A percentile compares a stretch with the other conserved stretches of the same genome.
phyloP scores from a whole-genome alignment of 2,329 filamentous ascomycete species.

The Rutstroemia sp. region DNA sequence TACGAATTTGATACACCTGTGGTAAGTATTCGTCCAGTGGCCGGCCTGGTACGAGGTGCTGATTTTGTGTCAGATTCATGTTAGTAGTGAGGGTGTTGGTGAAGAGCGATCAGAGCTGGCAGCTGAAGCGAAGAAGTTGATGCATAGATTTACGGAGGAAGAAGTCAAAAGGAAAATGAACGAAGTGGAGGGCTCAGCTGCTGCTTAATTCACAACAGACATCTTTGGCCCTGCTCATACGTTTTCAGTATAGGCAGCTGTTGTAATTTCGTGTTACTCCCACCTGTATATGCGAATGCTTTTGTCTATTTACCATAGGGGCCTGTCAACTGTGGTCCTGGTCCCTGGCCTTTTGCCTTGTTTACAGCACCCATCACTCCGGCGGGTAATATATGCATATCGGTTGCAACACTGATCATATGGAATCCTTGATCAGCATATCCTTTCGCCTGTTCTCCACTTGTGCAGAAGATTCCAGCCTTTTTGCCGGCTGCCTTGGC shows the following conservation, averaged over 20 bases:
- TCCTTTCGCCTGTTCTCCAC: slow-evolving; percentile 46
- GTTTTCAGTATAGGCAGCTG: not conserved
- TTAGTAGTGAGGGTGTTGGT: slow-evolving; percentile 43
- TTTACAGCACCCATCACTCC: slow-evolving; percentile 40
- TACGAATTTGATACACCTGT: slow-evolving; percentile 82
- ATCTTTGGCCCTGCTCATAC: not conserved
- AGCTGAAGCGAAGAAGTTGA: slow-evolving; percentile 54
- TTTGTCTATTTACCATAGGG: slow-evolving; percentile 24
- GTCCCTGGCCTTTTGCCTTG: slow-evolving; percentile 36
- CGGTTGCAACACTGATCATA: slow-evolving; percentile 53
- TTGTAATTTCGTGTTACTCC: not conserved
- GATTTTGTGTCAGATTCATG: slow-evolving; percentile 38
- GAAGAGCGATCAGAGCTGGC: slow-evolving; percentile 39
- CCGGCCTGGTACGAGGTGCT: not conserved
- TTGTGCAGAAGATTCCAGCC: slow-evolving; percentile 51
- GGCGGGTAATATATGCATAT: slow-evolving; percentile 44
- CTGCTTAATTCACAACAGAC: not conserved
- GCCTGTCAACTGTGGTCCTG: slow-evolving; percentile 21
- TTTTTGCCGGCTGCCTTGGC: slow-evolving; percentile 57
- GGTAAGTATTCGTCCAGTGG: slow-evolving; percentile 35
- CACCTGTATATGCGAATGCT: not conserved
- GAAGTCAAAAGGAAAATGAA: slow-evolving; percentile 66
- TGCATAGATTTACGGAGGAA: slow-evolving; percentile 66
- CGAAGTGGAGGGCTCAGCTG: slow-evolving; percentile 23
- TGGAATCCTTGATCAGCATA: slow-evolving; percentile 52